Percentiles rank a stretch among this genome's conserved stretches.
Conservation (phyloP, 2,329 filamentous ascomycete species). For the Thermochaetoides dissita region DNA sequence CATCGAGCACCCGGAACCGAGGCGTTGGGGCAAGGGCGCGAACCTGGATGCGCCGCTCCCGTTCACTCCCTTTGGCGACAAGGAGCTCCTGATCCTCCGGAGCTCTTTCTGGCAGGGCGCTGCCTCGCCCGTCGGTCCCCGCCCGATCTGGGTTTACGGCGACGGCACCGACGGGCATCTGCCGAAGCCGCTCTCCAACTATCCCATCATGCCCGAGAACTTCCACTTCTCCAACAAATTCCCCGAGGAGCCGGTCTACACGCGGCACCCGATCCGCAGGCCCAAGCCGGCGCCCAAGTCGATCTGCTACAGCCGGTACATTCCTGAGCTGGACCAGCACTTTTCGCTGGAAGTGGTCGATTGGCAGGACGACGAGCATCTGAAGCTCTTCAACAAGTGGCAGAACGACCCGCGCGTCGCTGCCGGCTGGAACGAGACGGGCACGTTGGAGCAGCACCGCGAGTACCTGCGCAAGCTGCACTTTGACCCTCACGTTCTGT, state of each 20-base stretch:
- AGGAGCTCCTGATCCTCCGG: constrained; percentile 27
- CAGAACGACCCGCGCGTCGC: constrained; percentile 75
- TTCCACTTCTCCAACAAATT: constrained; percentile 29
- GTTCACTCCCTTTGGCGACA: constrained; percentile 15
- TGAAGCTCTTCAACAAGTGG: constrained; percentile 61
- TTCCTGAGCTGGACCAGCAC: constrained; percentile 58
- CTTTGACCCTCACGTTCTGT: constrained; percentile 56
- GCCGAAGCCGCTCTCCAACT: constrained; percentile 23
- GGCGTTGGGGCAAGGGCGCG: neutral
- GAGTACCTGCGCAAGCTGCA: constrained; percentile 56
- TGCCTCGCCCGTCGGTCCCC: constrained; percentile 50
- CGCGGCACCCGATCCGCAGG: constrained; percentile 52
- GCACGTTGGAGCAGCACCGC: constrained; percentile 58
- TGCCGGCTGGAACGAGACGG: constrained; percentile 66
- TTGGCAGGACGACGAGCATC: constrained; percentile 47
- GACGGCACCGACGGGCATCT: constrained; percentile 19
- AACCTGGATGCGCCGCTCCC: neutral
- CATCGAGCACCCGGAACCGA: constrained; percentile 28
- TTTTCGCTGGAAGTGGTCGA: constrained; percentile 63
- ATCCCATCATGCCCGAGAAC: constrained; percentile 34
- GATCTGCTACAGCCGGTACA: constrained; percentile 62
- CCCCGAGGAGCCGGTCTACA: constrained; percentile 21
- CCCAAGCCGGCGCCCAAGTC: constrained; percentile 57
- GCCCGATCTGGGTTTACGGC: constrained; percentile 44
- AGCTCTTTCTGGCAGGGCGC: constrained; percentile 57